These are phyloP conservation scores for Lactifluus piperatus DNA, from an alignment of 768 basidiomycete species.

Conservation along the genomic window DNA sequence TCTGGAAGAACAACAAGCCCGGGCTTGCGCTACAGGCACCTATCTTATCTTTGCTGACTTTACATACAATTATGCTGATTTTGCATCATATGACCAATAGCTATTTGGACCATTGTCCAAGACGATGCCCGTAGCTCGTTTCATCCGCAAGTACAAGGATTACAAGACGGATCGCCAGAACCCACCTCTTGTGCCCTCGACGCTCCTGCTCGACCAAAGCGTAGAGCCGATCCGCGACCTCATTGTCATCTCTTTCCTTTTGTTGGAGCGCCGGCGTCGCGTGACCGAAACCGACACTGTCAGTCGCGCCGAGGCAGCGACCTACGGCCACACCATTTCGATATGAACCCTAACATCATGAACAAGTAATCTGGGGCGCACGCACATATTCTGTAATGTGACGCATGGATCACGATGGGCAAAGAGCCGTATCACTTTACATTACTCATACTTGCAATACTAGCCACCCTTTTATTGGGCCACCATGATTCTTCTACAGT, in stretches of 20 bases:
- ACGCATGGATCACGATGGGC: too few species aligned
- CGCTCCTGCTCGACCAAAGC: slow-evolving; percentile 13
- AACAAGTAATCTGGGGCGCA: background rate
- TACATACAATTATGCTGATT: background rate
- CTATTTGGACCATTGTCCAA: slow-evolving; percentile 15
- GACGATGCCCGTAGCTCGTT: slow-evolving; percentile 18
- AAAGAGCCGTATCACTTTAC: too few species aligned
- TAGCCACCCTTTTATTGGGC: too few species aligned
- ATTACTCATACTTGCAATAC: too few species aligned
- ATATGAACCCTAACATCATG: background rate
- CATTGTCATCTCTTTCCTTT: slow-evolving; percentile 16
- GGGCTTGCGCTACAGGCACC: slow-evolving; percentile 11
- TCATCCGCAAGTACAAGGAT: slow-evolving; percentile 12
- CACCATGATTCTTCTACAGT: too few species aligned
- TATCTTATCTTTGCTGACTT: background rate
- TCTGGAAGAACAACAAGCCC: slow-evolving; percentile 16
- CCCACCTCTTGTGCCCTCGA: slow-evolving; percentile 10
- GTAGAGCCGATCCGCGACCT: slow-evolving; percentile 15
- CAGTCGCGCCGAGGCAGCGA: background rate
- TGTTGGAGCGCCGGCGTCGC: slow-evolving; percentile 19
- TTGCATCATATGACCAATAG: background rate
- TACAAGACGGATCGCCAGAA: slow-evolving; percentile 7
- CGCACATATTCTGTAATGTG: background rate
- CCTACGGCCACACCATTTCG: background rate
- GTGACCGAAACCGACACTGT: slow-evolving; percentile 8